Evolutionary conservation across 2,329 filamentous ascomycete species (phyloP).

Genomic region (Alternaria gansuensis): DNA sequence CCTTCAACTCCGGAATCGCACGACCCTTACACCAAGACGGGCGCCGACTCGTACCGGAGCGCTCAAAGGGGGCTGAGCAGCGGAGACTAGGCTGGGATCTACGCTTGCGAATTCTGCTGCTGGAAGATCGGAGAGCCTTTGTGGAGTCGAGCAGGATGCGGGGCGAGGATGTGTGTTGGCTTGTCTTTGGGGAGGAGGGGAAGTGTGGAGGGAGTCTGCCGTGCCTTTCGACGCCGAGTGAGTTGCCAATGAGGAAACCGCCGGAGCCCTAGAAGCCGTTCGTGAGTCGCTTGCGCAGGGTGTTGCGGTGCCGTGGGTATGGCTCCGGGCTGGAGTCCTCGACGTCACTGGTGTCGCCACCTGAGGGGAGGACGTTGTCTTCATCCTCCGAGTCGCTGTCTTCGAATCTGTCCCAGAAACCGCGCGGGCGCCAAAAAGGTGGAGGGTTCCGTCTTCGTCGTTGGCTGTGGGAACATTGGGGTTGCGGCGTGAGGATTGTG

Average conservation of each 20-base stretch:
- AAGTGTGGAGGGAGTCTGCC: not conserved
- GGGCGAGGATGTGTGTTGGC: slow-evolving; percentile 1
- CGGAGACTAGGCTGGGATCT: not conserved
- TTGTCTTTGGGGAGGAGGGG: not conserved
- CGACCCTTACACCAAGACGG: not conserved
- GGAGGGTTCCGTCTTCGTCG: not conserved
- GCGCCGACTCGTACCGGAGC: not conserved
- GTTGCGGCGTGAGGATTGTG: not conserved
- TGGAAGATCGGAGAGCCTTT: not conserved
- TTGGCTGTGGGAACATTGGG: not conserved
- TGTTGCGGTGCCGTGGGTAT: slow-evolving; percentile 1
- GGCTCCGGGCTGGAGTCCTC: not conserved
- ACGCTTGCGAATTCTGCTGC: not conserved
- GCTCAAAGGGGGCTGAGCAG: not conserved
- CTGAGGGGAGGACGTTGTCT: not conserved
- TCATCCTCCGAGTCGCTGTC: not conserved
- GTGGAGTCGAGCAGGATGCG: not conserved
- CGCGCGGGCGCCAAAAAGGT: not conserved
- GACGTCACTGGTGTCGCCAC: not conserved
- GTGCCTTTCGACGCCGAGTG: not conserved
- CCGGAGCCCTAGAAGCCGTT: not conserved
- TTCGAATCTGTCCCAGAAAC: not conserved
- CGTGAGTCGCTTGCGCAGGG: not conserved
- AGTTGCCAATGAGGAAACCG: not conserved
- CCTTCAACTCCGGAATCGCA: not conserved